Evolutionary conservation across 2,329 filamentous ascomycete species (phyloP), one percentile per base, ranked within the genome.

Genomic region (Colletotrichum plurivorum): DNA sequence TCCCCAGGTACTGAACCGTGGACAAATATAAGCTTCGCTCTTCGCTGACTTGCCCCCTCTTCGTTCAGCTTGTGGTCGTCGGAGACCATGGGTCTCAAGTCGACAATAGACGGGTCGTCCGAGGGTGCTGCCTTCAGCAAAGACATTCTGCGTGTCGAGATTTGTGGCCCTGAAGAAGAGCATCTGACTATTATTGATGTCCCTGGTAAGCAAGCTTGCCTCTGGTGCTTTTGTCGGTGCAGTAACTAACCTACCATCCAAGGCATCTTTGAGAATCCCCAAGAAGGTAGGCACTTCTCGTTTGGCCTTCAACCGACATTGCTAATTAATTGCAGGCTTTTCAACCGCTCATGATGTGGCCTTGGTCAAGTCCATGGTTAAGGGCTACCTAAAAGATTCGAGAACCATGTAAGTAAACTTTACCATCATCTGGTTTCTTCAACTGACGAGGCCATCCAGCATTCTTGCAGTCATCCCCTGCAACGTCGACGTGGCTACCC

Each of bases 21-120:
- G 73, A 49, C 73, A 63, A 73, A 75, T 43, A 73, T 71, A 58
- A 68, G 63, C 31, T 70, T 73, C 57, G 22, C 8, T 36, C 6
- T 3, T 7, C 43, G n/a, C 16, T 76, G 9, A 72, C 73, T 3
- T 56, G 74, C 4, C 73, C 10, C 12, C 66, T 76, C 49, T 74
- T 78, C 1, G 76, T 76, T 1, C 90, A 94, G 82, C 93, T 96
- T 73, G 92, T 92, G 43, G 93, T 95, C 8, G 93, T 95, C 10
- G 94, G 94, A 70, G 94, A 93, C 73, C 94, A 71, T 65, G 58
- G 56, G 59, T 3, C 52, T 69, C 49, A 63, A 60, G 53, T 59
- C 55, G 9, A 20, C 36, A 2, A 39, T 13, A 1, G n/a, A 53
- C 5, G 27, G 8, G 5, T 22, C 41, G 16, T 56, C 66, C 5